Conservation (phyloP, 2,329 filamentous ascomycete genomes). For the Fusarium dlaminii region DNA sequence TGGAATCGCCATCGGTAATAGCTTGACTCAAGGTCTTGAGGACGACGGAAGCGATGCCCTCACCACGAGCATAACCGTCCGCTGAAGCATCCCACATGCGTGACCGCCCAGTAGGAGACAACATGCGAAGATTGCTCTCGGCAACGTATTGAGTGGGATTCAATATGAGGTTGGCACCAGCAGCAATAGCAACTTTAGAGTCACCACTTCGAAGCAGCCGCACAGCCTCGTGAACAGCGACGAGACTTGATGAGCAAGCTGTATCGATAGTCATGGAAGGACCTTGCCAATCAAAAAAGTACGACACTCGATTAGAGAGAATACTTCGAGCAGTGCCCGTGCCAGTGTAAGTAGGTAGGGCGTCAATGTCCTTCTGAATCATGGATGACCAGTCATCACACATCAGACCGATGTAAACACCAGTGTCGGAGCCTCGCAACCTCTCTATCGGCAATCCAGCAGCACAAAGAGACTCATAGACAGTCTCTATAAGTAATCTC, state of each 20-base stretch:
- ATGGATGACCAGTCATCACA: neutral
- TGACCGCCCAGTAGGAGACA: neutral
- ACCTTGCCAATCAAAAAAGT: neutral
- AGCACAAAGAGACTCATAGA: neutral
- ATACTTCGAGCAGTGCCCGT: neutral
- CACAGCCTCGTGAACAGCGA: neutral
- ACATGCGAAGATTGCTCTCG: neutral
- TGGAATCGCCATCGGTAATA: neutral
- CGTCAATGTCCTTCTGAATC: neutral
- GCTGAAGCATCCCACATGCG: conserved; percentile 12
- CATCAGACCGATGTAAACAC: neutral
- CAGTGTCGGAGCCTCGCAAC: neutral
- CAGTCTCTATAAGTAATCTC: neutral
- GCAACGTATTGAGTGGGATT: neutral
- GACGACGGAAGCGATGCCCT: conserved; percentile 4
- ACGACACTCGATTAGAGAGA: neutral
- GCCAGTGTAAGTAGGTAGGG: neutral
- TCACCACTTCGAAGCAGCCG: neutral
- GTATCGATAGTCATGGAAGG: neutral
- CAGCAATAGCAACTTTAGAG: neutral
- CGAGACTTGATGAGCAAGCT: neutral
- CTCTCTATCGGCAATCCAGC: neutral
- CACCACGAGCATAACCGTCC: conserved; percentile 22
- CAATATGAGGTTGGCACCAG: neutral
- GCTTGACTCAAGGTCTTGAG: conserved; percentile 10